A percentile compares a stretch with the other conserved stretches of the same genome.
Conservation (phyloP, 1,139 yeast genomes). For the Taiozyma sp. region DNA sequence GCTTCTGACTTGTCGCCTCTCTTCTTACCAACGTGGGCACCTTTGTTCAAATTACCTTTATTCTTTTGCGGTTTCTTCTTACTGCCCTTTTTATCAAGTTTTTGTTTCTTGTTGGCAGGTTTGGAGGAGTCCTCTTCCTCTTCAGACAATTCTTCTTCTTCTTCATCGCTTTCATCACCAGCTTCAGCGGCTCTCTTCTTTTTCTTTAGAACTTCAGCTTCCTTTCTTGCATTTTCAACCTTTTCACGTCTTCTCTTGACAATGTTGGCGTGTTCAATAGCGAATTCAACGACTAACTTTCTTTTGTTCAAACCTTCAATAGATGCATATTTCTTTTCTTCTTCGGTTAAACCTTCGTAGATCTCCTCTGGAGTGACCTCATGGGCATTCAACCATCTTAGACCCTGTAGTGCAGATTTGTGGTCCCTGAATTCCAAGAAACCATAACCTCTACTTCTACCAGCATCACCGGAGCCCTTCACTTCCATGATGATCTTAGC, state of each 20-base stretch:
- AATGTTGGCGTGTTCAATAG: conserved; percentile 91
- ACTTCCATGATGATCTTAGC: conserved; percentile 91
- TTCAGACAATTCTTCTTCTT: conserved; percentile 26
- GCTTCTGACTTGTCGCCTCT: conserved; percentile 13
- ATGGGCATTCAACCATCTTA: conserved; percentile 96
- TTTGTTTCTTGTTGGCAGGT: conserved; percentile 25
- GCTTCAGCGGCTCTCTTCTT: conserved; percentile 30
- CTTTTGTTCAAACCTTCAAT: conserved; percentile 57
- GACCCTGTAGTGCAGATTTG: conserved; percentile 89
- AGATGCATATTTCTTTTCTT: conserved; percentile 52
- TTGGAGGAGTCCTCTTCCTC: conserved; percentile 16
- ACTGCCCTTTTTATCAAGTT: conserved; percentile 23
- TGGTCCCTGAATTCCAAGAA: conserved; percentile 93
- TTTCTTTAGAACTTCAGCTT: conserved; percentile 24
- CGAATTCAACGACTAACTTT: conserved; percentile 89
- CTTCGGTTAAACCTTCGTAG: conserved; percentile 66
- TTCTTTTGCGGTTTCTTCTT: conserved; percentile 23
- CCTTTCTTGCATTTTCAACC: conserved; percentile 43
- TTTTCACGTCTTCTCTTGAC: conserved; percentile 85
- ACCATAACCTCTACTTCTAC: conserved; percentile 96
- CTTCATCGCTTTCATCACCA: conserved; percentile 17
- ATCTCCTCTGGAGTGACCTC: conserved; percentile 71
- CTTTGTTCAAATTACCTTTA: conserved; percentile 46
- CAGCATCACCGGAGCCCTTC: conserved; percentile 80
- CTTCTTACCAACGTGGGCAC: conserved; percentile 24